Evolutionary conservation across 805 yeast species (phyloP), one percentile per base, ranked within the genome.

Genomic region (Osmozyma mogii): DNA sequence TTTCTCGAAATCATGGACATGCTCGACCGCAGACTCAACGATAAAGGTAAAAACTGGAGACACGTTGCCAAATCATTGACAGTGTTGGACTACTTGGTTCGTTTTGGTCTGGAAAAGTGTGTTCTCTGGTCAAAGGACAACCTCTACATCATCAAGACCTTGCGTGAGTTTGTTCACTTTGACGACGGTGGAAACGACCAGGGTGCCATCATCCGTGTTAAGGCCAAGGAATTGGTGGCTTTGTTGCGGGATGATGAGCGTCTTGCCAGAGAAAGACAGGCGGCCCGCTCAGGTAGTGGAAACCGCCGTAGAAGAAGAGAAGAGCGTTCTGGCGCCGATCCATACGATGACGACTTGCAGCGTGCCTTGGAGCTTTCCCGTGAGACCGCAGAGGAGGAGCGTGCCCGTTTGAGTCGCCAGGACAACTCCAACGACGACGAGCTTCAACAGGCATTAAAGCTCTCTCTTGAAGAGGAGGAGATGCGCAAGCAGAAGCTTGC

Each of bases 31-130:
- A 72, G 98, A 40, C 62, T 89, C 41, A 89, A 89, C 50, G 97
- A 89, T 52, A 88, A 88, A 63, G 97, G 97, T 37, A 88, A 87
- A 54, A 83, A 89, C 59, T 89, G 96, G 96, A 72, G 95, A 42
- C 98, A 89, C 53, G 88, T 89, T 28, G 88, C 94, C 39, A 92
- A 89, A 56, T 78, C 95, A 1, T 66, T 89, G 38, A 81, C 94
- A 2, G 78, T 89, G n/a, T 67, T 89, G 43, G 96, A 88, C 47
- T 89, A 78, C 56, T 64, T 88, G 34, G 85, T 88, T 12, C 74
- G 92, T 43, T 72, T 69, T 36, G 98, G 96, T 22, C 72, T 87
- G 13, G 95, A 87, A 43, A 79, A 81, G 47, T 89, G 88, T 47
- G 95, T 88, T 5, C 62, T 78, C 22, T 89, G 98, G 98, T 76